Evolutionary conservation across 805 yeast genomes (phyloP).

Genomic region (Maudiozyma barnettii): DNA sequence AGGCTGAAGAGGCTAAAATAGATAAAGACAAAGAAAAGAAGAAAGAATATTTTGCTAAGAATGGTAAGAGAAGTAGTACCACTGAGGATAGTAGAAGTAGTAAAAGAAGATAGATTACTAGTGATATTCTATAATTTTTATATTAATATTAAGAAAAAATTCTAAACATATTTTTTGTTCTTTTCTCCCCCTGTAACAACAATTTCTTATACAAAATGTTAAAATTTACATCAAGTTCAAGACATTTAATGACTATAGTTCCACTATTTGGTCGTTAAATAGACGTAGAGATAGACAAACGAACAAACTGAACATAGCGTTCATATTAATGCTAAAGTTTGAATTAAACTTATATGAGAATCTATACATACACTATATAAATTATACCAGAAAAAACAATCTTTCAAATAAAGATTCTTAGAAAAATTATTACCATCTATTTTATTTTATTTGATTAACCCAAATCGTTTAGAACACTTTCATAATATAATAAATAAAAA

Average conservation of each 20-base stretch:
- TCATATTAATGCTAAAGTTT: not conserved
- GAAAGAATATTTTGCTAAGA: conserved; percentile 72
- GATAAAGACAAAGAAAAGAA: conserved; percentile 79
- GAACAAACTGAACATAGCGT: too few relatives aligned
- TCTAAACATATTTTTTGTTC: not conserved
- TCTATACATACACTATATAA: not conserved
- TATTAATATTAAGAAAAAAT: not conserved
- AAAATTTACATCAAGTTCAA: too few relatives aligned
- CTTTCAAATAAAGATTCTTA: not conserved
- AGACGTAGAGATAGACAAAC: not conserved
- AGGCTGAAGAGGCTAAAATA: conserved; percentile 54
- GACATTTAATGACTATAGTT: too few relatives aligned
- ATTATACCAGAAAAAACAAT: too few relatives aligned
- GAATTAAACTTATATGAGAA: not conserved
- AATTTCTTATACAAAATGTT: too few relatives aligned
- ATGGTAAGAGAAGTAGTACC: conserved; percentile 47
- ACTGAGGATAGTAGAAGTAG: conserved; percentile 24
- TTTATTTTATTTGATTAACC: too few relatives aligned
- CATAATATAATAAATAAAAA: too few relatives aligned
- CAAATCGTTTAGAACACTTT: too few relatives aligned
- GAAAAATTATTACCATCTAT: too few relatives aligned
- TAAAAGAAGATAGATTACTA: conserved; percentile 18
- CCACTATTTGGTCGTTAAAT: too few relatives aligned
- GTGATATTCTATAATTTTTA: not conserved
- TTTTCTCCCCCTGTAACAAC: too few relatives aligned